A percentile compares a stretch with the other conserved stretches of the same genome.
These are phyloP conservation scores for Aphelidium insulamus DNA, from an alignment of 371 early-diverging fungal species.

Conservation along the genomic window DNA sequence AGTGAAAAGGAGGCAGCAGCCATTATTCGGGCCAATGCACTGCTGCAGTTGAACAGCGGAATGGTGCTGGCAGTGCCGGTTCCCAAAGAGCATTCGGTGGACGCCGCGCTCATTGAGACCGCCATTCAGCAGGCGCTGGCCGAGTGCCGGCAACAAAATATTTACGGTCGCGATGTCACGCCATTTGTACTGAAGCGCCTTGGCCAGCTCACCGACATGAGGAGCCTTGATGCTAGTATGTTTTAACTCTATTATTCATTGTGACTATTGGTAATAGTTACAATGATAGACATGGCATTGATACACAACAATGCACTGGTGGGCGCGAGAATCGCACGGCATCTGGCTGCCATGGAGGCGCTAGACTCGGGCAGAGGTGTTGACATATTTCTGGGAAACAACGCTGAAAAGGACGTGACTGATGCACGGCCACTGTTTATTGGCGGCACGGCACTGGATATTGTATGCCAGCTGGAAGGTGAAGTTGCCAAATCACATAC, in stretches of 20 bases:
- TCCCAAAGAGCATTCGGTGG: conserved; percentile 37
- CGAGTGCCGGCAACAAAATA: conserved; percentile 24
- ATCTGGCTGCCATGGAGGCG: conserved; percentile 9
- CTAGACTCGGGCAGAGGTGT: background rate
- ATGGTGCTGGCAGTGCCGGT: conserved; percentile 78
- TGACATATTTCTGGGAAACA: background rate
- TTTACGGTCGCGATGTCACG: conserved; percentile 68
- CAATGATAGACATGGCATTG: conserved; percentile 44
- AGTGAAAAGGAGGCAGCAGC: conserved; percentile 36
- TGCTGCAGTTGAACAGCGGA: conserved; percentile 44
- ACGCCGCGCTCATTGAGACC: conserved; percentile 29
- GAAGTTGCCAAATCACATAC: conserved; percentile 15
- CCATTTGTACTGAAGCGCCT: conserved; percentile 70
- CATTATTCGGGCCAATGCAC: conserved; percentile 37
- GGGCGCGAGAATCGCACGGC: conserved; percentile 49
- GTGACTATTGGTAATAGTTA: background rate
- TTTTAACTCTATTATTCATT: background rate
- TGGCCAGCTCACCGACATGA: conserved; percentile 42
- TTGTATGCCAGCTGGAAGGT: conserved; percentile 13
- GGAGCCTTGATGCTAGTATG: conserved; percentile 35
- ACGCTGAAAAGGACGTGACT: background rate
- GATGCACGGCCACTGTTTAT: conserved; percentile 29
- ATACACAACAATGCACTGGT: conserved; percentile 73
- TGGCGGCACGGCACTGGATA: conserved; percentile 66
- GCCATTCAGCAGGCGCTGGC: conserved; percentile 44